Evolutionary conservation across 768 basidiomycete species (phyloP).

Genomic region (Omphalotus guepiniiformis): DNA sequence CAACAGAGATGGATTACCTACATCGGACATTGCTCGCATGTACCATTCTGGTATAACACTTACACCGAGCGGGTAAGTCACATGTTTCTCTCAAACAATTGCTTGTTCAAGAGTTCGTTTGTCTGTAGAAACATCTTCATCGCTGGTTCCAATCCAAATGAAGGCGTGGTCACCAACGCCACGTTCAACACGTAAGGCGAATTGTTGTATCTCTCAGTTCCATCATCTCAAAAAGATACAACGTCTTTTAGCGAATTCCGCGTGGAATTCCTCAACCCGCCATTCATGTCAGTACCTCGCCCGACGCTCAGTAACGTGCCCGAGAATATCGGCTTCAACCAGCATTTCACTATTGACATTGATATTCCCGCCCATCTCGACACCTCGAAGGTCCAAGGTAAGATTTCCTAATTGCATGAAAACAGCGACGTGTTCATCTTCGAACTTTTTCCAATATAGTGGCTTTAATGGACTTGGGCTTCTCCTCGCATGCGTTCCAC

Average conservation of each 20-base stretch:
- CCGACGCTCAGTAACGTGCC: conserved; percentile 23
- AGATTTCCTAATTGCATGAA: neutral
- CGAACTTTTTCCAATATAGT: conserved; percentile 16
- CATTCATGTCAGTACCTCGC: conserved; percentile 23
- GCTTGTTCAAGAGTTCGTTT: too few species aligned
- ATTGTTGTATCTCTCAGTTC: neutral
- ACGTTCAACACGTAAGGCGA: conserved; percentile 11
- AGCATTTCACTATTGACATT: conserved; percentile 29
- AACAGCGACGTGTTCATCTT: neutral
- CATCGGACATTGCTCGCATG: conserved; percentile 25
- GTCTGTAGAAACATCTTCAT: conserved; percentile 12
- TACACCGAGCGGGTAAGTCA: conserved; percentile 25
- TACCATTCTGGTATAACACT: conserved; percentile 33
- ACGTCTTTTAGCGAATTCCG: conserved; percentile 17
- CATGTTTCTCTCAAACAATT: conserved; percentile 9
- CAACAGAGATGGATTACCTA: conserved; percentile 28
- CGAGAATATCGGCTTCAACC: conserved; percentile 24
- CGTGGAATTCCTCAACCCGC: conserved; percentile 28
- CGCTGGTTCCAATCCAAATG: conserved; percentile 28
- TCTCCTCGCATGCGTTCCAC: conserved; percentile 33
- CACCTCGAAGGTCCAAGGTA: conserved; percentile 15
- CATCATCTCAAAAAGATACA: neutral
- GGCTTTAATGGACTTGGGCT: conserved; percentile 31
- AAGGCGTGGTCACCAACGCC: conserved; percentile 28
- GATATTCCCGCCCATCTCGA: conserved; percentile 20